These are phyloP conservation scores for Canariomyces notabilis DNA, from an alignment of 2,329 filamentous ascomycete genomes.

Conservation along the genomic window DNA sequence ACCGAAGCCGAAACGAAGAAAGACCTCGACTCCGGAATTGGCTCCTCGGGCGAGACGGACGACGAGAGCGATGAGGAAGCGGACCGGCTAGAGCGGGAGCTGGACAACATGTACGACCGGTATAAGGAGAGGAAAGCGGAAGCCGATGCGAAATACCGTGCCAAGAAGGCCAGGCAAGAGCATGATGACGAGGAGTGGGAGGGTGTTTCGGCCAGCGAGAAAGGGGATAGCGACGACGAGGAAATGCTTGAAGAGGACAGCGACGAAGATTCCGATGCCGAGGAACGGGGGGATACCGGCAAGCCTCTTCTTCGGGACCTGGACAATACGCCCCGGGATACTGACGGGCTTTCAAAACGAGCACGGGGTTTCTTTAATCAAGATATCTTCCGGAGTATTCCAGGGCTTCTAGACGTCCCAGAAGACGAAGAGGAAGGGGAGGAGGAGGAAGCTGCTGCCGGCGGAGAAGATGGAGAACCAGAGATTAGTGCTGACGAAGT, in stretches of 20 bases:
- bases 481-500: conserved; percentile 8
- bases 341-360: conserved; percentile 69
- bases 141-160: conserved; percentile 78
- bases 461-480: conserved; percentile 34
- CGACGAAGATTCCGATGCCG: conserved; percentile 58
- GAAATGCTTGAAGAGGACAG: conserved; percentile 56
- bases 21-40: conserved; percentile 56
- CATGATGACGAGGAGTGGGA: conserved; percentile 88
- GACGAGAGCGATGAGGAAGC: conserved; percentile 71
- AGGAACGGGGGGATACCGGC: conserved; percentile 40
- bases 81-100: conserved; percentile 75
- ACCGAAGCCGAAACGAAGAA: conserved; percentile 52
- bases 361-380: conserved; percentile 90
- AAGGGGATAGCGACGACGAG: conserved; percentile 54
- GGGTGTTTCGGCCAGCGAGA: conserved; percentile 68
- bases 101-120: conserved; percentile 81
- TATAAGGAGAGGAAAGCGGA: conserved; percentile 78
- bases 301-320: conserved; percentile 58
- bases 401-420: conserved; percentile 53
- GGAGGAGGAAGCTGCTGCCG: conserved; percentile 42
- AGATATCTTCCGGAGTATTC: conserved; percentile 85
- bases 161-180: conserved; percentile 80
- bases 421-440: conserved; percentile 34
- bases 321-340: conserved; percentile 45
- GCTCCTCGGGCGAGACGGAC: conserved; percentile 50